Percentiles rank a stretch among this genome's conserved stretches.
Conservation (phyloP, 768 basidiomycete species). For the Daedalea quercina region DNA sequence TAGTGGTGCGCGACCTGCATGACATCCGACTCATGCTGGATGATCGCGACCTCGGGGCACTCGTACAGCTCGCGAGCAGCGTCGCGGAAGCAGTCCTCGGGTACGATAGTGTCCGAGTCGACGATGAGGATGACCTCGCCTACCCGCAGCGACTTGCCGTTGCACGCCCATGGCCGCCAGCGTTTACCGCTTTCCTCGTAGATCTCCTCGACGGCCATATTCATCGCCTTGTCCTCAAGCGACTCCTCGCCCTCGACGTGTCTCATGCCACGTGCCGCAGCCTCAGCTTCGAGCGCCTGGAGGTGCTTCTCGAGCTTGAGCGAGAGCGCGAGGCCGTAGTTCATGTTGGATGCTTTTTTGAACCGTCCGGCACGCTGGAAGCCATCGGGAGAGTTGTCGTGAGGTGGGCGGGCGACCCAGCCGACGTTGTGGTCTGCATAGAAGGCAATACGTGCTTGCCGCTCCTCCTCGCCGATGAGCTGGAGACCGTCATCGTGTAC, state of each 20-base stretch:
- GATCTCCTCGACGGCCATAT: conserved; percentile 68
- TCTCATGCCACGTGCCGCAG: conserved; percentile 29
- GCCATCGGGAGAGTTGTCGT: conserved; percentile 52
- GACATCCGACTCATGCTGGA: conserved; percentile 90
- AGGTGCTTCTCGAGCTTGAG: conserved; percentile 51
- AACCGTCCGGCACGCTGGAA: conserved; percentile 83
- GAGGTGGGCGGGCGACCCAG: conserved; percentile 77
- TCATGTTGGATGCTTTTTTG: conserved; percentile 94
- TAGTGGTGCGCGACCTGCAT: conserved; percentile 89
- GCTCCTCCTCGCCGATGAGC: conserved; percentile 52
- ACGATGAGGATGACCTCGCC: conserved; percentile 78
- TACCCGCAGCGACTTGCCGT: conserved; percentile 67
- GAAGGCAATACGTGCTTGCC: conserved; percentile 60
- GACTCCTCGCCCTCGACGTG: conserved; percentile 37
- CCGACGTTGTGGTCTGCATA: conserved; percentile 76
- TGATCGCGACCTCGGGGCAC: conserved; percentile 80
- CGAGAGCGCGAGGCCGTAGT: conserved; percentile 68
- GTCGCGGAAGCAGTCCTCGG: conserved; percentile 87
- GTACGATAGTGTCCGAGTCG: conserved; percentile 76
- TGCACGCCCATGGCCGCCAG: conserved; percentile 73
- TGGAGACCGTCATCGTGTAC: conserved; percentile 85
- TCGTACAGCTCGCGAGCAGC: conserved; percentile 81
- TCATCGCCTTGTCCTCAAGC: conserved; percentile 68
- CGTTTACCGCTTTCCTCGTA: conserved; percentile 48
- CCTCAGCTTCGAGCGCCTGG: conserved; percentile 37